These are phyloP conservation scores for Petunia axillaris DNA, from an alignment of 257 asterid genomes.

Conservation along the genomic window DNA sequence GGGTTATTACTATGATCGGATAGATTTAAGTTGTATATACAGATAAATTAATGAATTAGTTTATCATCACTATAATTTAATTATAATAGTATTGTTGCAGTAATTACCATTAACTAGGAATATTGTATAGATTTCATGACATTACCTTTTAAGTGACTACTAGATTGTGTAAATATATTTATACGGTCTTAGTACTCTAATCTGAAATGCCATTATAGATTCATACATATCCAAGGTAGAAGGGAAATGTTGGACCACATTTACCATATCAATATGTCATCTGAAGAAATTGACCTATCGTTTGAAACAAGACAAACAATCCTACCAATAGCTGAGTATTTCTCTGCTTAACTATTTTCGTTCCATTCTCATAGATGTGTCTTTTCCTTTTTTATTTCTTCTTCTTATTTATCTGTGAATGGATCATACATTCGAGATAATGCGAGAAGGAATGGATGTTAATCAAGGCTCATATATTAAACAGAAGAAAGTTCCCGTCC, in stretches of 20 bases:
- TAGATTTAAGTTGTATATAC: no score
- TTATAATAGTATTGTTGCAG: no score
- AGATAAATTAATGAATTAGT: no score
- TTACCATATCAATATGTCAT: slow-evolving; percentile 20
- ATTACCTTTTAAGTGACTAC: no score
- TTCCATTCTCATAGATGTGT: slow-evolving; percentile 18
- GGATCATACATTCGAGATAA: slow-evolving; percentile 13
- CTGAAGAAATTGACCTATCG: slow-evolving; percentile 23
- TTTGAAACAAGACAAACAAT: slow-evolving; percentile 15
- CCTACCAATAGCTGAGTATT: slow-evolving; percentile 21
- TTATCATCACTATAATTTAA: no score
- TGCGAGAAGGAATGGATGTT: background rate
- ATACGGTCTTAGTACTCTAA: background rate
- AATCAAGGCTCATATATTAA: background rate
- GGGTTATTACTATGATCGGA: background rate
- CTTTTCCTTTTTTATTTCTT: background rate
- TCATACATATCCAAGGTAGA: slow-evolving; percentile 22
- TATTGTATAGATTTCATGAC: no score
- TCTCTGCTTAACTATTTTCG: slow-evolving; percentile 9
- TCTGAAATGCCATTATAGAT: slow-evolving; percentile 24
- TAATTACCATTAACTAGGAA: no score
- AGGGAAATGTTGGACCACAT: slow-evolving; percentile 24
- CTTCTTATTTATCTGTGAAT: background rate
- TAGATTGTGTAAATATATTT: no score
- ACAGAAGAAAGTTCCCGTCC: background rate